phyloP scores from a whole-genome alignment of 2,329 filamentous ascomycete genomes.

The Venturia asperata region DNA sequence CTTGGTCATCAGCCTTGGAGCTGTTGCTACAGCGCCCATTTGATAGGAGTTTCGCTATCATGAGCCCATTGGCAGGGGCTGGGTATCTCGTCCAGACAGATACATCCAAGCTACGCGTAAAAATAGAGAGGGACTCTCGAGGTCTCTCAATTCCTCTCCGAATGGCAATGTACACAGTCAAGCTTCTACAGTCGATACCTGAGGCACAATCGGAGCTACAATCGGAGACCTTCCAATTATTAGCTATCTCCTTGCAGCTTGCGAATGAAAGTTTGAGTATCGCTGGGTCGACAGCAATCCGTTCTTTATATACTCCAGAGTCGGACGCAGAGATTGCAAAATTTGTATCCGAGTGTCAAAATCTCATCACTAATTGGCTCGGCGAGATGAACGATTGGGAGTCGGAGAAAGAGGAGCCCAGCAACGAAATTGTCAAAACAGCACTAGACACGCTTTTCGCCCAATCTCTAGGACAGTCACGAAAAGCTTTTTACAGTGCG shows the following conservation, averaged over 20 bases:
- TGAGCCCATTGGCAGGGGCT: slow-evolving; percentile 63
- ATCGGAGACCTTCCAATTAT: slow-evolving; percentile 41
- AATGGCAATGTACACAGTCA: slow-evolving; percentile 63
- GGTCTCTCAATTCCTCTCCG: slow-evolving; percentile 67
- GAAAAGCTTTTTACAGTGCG: slow-evolving; percentile 37
- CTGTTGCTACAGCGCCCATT: slow-evolving; percentile 48
- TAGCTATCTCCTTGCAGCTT: slow-evolving; percentile 50
- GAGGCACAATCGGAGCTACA: slow-evolving; percentile 32
- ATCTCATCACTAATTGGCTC: slow-evolving; percentile 41
- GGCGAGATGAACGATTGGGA: slow-evolving; percentile 21
- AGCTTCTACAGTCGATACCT: slow-evolving; percentile 43
- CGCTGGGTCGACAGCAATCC: slow-evolving; percentile 48
- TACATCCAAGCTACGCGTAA: slow-evolving; percentile 26
- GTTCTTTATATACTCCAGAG: slow-evolving; percentile 41
- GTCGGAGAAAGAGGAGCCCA: slow-evolving; percentile 20
- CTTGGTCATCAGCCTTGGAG: slow-evolving; percentile 60
- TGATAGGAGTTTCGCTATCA: slow-evolving; percentile 63
- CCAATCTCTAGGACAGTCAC: slow-evolving; percentile 24
- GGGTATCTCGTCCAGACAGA: slow-evolving; percentile 52
- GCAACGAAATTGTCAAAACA: slow-evolving; percentile 26
- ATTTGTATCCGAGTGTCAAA: slow-evolving; percentile 46
- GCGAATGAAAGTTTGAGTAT: slow-evolving; percentile 55
- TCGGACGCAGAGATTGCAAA: slow-evolving; percentile 47
- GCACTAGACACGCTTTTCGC: slow-evolving; percentile 26
- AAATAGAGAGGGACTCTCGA: slow-evolving; percentile 53